Conservation (phyloP, 2,329 filamentous ascomycete genomes). For the Fusarium sp. region DNA sequence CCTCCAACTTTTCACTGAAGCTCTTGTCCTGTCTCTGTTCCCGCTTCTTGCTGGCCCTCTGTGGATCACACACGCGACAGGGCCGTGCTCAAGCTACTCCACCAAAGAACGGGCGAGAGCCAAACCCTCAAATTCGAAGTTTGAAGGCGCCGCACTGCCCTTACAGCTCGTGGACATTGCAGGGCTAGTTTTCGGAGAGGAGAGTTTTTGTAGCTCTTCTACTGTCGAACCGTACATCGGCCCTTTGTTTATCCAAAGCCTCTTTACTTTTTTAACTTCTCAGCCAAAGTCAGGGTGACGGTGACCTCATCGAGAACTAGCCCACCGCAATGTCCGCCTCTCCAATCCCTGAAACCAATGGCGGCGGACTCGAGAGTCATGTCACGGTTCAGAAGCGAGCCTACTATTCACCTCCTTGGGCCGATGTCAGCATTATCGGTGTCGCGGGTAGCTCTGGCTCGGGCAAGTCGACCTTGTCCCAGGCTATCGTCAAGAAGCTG, state of each 20-base stretch:
- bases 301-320: constrained; percentile 37
- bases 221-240: background rate
- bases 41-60: constrained; percentile 29
- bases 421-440: constrained; percentile 94
- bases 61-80: constrained; percentile 42
- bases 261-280: background rate
- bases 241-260: background rate
- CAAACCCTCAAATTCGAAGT: constrained; percentile 36
- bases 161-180: constrained; percentile 37
- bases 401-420: constrained; percentile 95
- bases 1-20: constrained; percentile 20
- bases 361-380: constrained; percentile 52
- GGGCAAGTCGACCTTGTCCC: constrained; percentile 90
- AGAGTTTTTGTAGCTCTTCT: constrained; percentile 5
- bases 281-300: constrained; percentile 2
- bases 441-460: constrained; percentile 96
- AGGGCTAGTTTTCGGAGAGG: constrained; percentile 37
- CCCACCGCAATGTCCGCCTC: constrained; percentile 37
- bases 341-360: constrained; percentile 22
- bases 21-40: constrained; percentile 23
- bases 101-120: constrained; percentile 35
- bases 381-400: constrained; percentile 67
- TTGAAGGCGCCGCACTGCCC: constrained; percentile 15
- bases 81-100: constrained; percentile 39
- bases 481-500: constrained; percentile 88